A percentile compares a stretch with the other conserved stretches of the same genome.
phyloP scores from a whole-genome alignment of 176 grass and related monocot genomes.

The Hsuehochloa calcarea region DNA sequence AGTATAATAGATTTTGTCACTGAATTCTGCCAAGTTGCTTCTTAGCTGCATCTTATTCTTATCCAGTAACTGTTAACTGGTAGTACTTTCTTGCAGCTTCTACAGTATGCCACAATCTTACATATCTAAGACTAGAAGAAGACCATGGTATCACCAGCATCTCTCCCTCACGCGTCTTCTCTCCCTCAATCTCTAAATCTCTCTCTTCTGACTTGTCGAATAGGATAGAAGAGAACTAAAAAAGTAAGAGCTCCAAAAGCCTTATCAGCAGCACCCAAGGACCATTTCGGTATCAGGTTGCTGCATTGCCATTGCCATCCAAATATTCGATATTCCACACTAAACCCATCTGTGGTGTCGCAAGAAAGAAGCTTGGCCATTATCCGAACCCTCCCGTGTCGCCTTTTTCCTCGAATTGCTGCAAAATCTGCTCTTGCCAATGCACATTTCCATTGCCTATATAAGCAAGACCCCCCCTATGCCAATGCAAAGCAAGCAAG shows the following conservation, averaged over 20 bases:
- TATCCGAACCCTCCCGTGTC: slow-evolving; percentile 12
- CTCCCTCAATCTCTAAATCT: not conserved
- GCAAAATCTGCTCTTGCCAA: not conserved
- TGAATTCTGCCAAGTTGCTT: not conserved
- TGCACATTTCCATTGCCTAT: slow-evolving; percentile 35
- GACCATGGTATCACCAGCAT: slow-evolving; percentile 15
- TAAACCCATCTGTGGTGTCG: slow-evolving; percentile 27
- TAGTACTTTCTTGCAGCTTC: not conserved
- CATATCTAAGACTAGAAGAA: slow-evolving; percentile 11
- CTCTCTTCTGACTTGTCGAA: slow-evolving; percentile 44
- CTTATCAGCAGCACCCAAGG: slow-evolving; percentile 33
- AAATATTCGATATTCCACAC: slow-evolving; percentile 50
- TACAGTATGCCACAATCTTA: not conserved
- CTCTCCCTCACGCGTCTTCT: not conserved
- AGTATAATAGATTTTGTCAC: not conserved
- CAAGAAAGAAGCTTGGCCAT: slow-evolving; percentile 14
- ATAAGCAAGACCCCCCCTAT: not conserved
- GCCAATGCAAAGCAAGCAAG: not conserved
- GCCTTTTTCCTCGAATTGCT: not conserved
- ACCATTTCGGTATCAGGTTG: slow-evolving; percentile 31
- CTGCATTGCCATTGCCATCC: slow-evolving; percentile 24
- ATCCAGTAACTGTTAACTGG: not conserved
- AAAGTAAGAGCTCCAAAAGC: slow-evolving; percentile 26
- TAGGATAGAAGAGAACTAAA: slow-evolving; percentile 29
- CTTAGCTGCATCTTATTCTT: not conserved